Evolutionary conservation across 768 basidiomycete species (phyloP).

Genomic region (Glaciozyma martinii): DNA sequence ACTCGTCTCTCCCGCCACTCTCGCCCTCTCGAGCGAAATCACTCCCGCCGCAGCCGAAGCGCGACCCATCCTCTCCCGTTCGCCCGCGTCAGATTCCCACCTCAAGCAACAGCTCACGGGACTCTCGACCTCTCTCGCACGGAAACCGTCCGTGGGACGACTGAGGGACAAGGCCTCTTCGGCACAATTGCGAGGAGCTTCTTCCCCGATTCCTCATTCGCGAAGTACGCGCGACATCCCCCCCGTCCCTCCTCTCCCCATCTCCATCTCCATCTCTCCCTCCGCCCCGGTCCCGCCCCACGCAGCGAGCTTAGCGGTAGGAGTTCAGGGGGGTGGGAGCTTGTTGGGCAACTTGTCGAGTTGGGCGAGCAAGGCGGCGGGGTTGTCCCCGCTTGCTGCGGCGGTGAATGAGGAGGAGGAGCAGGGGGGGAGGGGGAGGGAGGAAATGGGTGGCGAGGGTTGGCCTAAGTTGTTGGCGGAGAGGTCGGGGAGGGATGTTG

Average conservation of each 20-base stretch:
- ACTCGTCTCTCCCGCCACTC: slow-evolving; percentile 43
- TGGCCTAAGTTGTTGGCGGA: background rate
- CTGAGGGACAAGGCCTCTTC: background rate
- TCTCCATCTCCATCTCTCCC: background rate
- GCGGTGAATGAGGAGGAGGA: background rate
- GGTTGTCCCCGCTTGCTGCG: background rate
- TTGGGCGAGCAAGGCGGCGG: background rate
- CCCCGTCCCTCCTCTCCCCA: background rate
- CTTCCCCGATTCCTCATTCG: background rate
- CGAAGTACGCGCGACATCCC: background rate
- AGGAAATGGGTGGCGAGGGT: background rate
- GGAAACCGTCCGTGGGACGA: background rate
- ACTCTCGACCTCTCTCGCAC: background rate
- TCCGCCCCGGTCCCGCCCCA: background rate
- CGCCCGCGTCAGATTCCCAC: background rate
- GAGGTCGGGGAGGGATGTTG: too few relatives aligned
- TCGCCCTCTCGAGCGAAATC: slow-evolving; percentile 31
- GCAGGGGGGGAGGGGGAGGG: background rate
- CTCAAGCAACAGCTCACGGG: background rate
- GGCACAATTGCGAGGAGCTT: background rate
- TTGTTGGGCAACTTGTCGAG: background rate
- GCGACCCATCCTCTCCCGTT: background rate
- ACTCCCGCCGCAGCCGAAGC: background rate
- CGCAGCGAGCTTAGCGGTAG: background rate
- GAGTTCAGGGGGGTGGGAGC: background rate